Conservation (phyloP, 306 rosid species). For the Cicer pinnatifidum region DNA sequence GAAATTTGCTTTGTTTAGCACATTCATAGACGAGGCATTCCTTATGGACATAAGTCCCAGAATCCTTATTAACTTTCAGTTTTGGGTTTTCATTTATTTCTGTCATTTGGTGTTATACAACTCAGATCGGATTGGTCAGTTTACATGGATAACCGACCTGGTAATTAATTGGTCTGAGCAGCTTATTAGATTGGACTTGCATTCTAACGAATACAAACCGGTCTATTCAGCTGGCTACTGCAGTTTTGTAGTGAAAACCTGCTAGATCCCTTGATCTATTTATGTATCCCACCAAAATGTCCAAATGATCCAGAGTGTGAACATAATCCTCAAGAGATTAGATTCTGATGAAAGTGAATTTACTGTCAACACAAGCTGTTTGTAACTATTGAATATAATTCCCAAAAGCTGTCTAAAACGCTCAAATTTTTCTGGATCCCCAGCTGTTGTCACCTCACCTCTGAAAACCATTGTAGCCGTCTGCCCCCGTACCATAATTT, state of each 20-base stretch:
- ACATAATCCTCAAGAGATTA: background rate
- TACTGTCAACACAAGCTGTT: conserved; percentile 14
- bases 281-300: background rate
- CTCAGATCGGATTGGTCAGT: background rate
- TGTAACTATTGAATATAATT: background rate
- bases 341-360: conserved; percentile 1
- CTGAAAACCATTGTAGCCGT: too few relatives aligned
- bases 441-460: too few relatives aligned
- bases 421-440: background rate
- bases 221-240: background rate
- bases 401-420: background rate
- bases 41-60: conserved; percentile 25
- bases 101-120: background rate
- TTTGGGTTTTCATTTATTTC: conserved; percentile 29
- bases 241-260: background rate
- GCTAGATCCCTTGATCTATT: background rate
- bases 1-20: conserved; percentile 33
- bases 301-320: background rate
- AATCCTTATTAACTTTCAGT: conserved; percentile 29
- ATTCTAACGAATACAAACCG: background rate
- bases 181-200: background rate
- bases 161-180: conserved; percentile 1
- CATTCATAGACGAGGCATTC: conserved; percentile 16
- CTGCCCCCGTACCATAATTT: too few relatives aligned
- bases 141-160: background rate